These are phyloP conservation scores for Thymus quinquecostatus DNA, from an alignment of 257 asterid species.

Conservation along the genomic window DNA sequence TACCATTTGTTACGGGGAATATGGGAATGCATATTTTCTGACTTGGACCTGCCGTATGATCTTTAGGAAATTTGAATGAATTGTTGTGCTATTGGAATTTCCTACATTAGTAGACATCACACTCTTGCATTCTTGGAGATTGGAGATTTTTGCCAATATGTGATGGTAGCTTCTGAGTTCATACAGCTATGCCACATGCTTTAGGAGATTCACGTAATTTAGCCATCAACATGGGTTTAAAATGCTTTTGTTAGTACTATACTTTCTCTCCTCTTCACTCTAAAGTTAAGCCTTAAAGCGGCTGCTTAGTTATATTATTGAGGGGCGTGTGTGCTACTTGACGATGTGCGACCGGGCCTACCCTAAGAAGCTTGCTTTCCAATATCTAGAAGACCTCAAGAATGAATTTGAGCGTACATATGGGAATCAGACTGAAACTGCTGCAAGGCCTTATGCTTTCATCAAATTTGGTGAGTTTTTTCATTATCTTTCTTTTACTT, in stretches of 20 bases:
- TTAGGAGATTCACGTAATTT: not conserved
- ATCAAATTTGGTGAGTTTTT: constrained; percentile 78
- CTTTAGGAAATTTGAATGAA: constrained; percentile 6
- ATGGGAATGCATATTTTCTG: constrained; percentile 17
- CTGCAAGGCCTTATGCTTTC: constrained; percentile 97
- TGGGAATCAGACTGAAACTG: constrained; percentile 92
- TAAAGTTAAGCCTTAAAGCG: constrained; percentile 53
- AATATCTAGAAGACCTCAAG: constrained; percentile 93
- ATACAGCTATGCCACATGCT: not conserved
- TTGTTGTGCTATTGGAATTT: not conserved
- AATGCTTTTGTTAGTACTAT: constrained; percentile 19
- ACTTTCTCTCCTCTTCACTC: constrained; percentile 12
- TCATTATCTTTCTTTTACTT: constrained; percentile 24
- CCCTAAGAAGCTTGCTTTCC: constrained; percentile 94
- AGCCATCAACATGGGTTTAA: not conserved
- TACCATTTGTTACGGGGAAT: not conserved
- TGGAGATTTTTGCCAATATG: not conserved
- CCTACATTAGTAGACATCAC: not conserved
- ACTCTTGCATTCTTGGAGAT: constrained; percentile 6
- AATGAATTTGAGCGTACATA: constrained; percentile 86
- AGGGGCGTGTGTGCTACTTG: constrained; percentile 91
- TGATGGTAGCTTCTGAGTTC: constrained; percentile 24
- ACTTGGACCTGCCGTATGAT: not conserved
- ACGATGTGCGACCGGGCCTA: constrained; percentile 94
- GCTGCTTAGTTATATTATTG: constrained; percentile 74